These are phyloP conservation scores for Zymoseptoria tritici DNA, from an alignment of 2,329 filamentous ascomycete genomes.

Conservation along the genomic window DNA sequence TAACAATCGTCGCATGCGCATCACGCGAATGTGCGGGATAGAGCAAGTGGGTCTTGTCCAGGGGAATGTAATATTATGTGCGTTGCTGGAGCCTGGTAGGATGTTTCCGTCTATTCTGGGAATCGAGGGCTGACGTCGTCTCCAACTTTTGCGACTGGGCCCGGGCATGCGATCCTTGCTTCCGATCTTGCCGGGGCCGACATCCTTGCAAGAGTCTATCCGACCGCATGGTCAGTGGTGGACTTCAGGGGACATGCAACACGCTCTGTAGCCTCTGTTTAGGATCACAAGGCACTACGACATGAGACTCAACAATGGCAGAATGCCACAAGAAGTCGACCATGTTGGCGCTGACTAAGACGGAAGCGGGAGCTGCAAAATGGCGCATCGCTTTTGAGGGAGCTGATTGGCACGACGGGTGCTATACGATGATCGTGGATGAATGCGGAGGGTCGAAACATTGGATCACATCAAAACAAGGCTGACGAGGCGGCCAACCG, in stretches of 20 bases:
- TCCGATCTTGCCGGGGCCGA: not conserved
- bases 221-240: not conserved
- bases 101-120: not conserved
- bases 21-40: not conserved
- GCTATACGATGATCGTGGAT: not conserved
- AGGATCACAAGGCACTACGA: too few relatives aligned
- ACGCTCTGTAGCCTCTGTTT: not conserved
- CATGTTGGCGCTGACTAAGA: too few relatives aligned
- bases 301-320: too few relatives aligned
- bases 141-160: not conserved
- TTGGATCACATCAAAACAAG: not conserved
- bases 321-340: too few relatives aligned
- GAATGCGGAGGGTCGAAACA: not conserved
- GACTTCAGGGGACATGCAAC: not conserved
- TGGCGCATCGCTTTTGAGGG: too few relatives aligned
- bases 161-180: not conserved
- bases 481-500: too few relatives aligned
- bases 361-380: too few relatives aligned
- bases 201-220: not conserved
- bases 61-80: not conserved
- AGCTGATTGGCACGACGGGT: too few relatives aligned
- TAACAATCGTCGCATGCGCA: not conserved
- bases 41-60: not conserved
- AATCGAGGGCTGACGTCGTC: not conserved
- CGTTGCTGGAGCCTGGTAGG: not conserved